Percentiles rank a stretch among this genome's conserved stretches.
These are phyloP conservation scores for Ophiosphaerella narmari DNA, from an alignment of 2,329 filamentous ascomycete species.

Conservation along the genomic window DNA sequence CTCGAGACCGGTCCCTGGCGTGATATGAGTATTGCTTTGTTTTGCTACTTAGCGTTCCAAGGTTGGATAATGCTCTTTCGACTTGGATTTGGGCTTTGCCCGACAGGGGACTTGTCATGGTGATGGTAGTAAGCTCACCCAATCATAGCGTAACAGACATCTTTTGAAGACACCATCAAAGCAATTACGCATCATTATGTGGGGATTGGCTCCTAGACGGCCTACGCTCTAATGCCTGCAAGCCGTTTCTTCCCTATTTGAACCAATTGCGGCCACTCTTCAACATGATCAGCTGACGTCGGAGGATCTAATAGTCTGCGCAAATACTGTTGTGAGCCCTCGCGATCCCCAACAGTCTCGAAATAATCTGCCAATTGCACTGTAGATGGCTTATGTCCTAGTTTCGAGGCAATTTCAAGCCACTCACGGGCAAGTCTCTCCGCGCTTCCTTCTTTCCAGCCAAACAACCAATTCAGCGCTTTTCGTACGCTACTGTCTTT, in stretches of 20 bases:
- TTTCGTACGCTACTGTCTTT: slow-evolving; percentile 13
- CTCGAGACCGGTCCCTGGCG: not conserved
- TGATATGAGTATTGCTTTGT: too few relatives aligned
- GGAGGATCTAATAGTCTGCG: slow-evolving; percentile 21
- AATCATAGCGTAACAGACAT: too few relatives aligned
- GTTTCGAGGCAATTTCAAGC: slow-evolving; percentile 31
- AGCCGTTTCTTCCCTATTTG: slow-evolving; percentile 28
- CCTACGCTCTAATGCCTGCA: slow-evolving; percentile 1
- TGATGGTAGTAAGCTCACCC: too few relatives aligned
- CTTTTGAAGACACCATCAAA: too few relatives aligned
- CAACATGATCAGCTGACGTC: slow-evolving; percentile 12
- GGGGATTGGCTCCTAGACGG: too few relatives aligned
- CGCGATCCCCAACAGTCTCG: slow-evolving; percentile 17
- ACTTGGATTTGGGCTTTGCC: too few relatives aligned
- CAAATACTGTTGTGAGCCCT: slow-evolving; percentile 18
- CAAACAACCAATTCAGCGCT: slow-evolving; percentile 30
- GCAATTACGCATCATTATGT: too few relatives aligned
- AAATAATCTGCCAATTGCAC: slow-evolving; percentile 29
- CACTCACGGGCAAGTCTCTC: slow-evolving; percentile 34
- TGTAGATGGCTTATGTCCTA: slow-evolving; percentile 36
- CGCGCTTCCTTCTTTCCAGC: slow-evolving; percentile 20
- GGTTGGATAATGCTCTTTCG: too few relatives aligned
- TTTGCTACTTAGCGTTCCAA: not conserved
- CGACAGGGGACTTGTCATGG: too few relatives aligned
- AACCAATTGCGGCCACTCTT: slow-evolving; percentile 35